These are phyloP conservation scores for Jatropha curcas DNA, from an alignment of 345 rosid species.

Conservation along the genomic window DNA sequence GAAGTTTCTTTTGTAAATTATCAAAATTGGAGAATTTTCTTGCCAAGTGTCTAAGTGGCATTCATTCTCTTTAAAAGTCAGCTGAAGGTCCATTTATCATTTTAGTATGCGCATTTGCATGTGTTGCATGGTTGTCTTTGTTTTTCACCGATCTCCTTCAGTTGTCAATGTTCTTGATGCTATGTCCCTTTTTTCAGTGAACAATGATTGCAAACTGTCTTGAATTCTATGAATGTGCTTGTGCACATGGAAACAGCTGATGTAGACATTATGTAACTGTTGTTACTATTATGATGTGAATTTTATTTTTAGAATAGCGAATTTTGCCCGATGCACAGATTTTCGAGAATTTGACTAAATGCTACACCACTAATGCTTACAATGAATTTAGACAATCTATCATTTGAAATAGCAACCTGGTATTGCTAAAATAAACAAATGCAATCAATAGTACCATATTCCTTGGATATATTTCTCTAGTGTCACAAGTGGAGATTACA, in stretches of 20 bases:
- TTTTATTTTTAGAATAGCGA: neutral
- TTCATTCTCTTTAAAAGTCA: neutral
- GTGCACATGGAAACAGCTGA: too few species aligned
- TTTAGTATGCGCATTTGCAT: too few species aligned
- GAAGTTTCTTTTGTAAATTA: neutral
- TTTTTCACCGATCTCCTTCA: neutral
- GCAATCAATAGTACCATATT: too few species aligned
- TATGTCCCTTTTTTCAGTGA: neutral
- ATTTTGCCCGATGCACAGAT: neutral
- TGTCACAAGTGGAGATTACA: too few species aligned
- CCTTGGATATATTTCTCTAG: too few species aligned
- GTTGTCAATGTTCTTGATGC: neutral
- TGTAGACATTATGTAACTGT: neutral
- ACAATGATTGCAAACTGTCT: neutral
- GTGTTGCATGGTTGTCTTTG: neutral
- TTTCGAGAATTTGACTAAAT: neutral
- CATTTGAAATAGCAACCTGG: neutral
- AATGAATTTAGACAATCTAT: neutral
- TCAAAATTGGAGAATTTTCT: neutral
- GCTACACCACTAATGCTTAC: neutral
- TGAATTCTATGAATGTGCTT: neutral
- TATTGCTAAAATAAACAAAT: neutral
- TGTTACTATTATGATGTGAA: neutral
- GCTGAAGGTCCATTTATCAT: neutral
- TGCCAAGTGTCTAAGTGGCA: neutral